A percentile compares a stretch with the other conserved stretches of the same genome.
These are phyloP conservation scores for Candida xyloterini DNA, from an alignment of 805 yeast genomes.

Conservation along the genomic window DNA sequence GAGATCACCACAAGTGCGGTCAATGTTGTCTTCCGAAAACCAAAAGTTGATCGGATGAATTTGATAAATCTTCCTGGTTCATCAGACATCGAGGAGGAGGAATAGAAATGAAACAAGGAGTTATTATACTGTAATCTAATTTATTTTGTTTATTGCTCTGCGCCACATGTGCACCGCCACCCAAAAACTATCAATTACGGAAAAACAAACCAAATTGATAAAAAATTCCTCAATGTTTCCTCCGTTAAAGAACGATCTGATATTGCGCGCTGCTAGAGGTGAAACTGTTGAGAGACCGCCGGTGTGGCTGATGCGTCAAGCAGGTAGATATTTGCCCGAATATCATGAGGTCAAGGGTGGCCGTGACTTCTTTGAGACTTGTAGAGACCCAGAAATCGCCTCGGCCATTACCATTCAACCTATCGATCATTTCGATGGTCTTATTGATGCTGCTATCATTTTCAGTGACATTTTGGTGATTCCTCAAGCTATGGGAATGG, in stretches of 20 bases:
- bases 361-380: slow-evolving; percentile 91
- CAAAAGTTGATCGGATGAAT: slow-evolving; percentile 49
- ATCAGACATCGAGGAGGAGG: slow-evolving; percentile 5
- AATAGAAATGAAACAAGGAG: not conserved
- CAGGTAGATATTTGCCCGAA: slow-evolving; percentile 91
- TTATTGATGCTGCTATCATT: slow-evolving; percentile 94
- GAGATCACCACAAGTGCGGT: slow-evolving; percentile 54
- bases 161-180: slow-evolving; percentile 10
- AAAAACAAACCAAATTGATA: not conserved
- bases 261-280: slow-evolving; percentile 86
- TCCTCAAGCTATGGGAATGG: slow-evolving; percentile 98
- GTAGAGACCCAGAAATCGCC: slow-evolving; percentile 92
- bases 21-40: slow-evolving; percentile 71
- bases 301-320: slow-evolving; percentile 97
- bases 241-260: slow-evolving; percentile 81
- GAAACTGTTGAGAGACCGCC: slow-evolving; percentile 96
- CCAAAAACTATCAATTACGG: not conserved
- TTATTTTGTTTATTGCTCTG: slow-evolving; percentile 1
- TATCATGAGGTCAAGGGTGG: slow-evolving; percentile 85
- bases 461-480: slow-evolving; percentile 93
- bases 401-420: slow-evolving; percentile 95
- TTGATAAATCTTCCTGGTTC: slow-evolving; percentile 22
- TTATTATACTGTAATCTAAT: not conserved
- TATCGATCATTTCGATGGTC: slow-evolving; percentile 80
- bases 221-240: slow-evolving; percentile 46